Evolutionary conservation across 805 yeast species (phyloP).

Genomic region (Candida mattraensis): DNA sequence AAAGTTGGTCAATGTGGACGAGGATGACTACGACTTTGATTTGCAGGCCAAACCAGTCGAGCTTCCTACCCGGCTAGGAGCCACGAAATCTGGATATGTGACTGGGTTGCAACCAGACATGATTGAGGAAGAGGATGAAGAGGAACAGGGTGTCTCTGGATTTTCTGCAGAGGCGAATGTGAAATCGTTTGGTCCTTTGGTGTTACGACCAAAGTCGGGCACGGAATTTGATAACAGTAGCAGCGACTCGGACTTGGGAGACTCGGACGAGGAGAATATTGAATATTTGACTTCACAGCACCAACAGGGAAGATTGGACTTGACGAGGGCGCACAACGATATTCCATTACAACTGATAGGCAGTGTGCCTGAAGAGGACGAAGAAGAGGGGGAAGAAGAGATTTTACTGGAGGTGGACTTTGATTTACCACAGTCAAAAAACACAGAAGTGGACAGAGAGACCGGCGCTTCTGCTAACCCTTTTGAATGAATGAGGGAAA

Average conservation of each 20-base stretch:
- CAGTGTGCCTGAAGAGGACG: slow-evolving; percentile 11
- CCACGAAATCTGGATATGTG: slow-evolving; percentile 21
- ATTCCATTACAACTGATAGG: slow-evolving; percentile 9
- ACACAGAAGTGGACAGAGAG: not conserved
- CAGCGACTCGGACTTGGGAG: slow-evolving; percentile 29
- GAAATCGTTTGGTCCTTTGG: slow-evolving; percentile 16
- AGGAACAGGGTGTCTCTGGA: slow-evolving; percentile 9
- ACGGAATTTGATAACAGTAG: slow-evolving; percentile 12
- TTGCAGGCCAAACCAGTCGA: not conserved
- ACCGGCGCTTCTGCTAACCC: slow-evolving; percentile 3
- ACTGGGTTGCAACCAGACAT: slow-evolving; percentile 23
- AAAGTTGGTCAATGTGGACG: slow-evolving; percentile 26
- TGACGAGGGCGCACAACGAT: slow-evolving; percentile 9
- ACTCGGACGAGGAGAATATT: slow-evolving; percentile 35
- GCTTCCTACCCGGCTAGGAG: slow-evolving; percentile 7
- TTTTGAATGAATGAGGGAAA: no score
- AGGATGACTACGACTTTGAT: slow-evolving; percentile 28
- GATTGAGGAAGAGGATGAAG: slow-evolving; percentile 27
- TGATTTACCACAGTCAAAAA: slow-evolving; percentile 7
- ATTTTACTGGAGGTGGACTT: slow-evolving; percentile 21
- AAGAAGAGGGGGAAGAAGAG: slow-evolving; percentile 15
- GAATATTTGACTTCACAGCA: slow-evolving; percentile 28
- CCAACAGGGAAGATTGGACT: slow-evolving; percentile 19
- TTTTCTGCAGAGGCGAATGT: slow-evolving; percentile 1
- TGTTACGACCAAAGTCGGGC: slow-evolving; percentile 10